Evolutionary conservation across 2,329 filamentous ascomycete species (phyloP), one percentile per base, ranked within the genome.

Genomic region (Falciphora oryzae): DNA sequence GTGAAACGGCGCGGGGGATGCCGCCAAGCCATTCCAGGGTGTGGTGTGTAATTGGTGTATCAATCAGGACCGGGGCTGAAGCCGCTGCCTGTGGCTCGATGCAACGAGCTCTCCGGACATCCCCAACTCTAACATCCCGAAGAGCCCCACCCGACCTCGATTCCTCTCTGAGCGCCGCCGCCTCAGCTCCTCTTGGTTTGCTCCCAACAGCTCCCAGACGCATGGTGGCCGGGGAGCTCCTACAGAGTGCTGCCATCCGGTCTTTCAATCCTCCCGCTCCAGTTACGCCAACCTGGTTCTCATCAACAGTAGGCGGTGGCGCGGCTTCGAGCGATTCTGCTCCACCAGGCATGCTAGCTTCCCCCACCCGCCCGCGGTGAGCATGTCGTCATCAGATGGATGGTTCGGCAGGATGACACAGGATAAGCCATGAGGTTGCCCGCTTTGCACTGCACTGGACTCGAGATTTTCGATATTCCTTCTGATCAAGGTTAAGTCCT

Each of bases 121-220:
- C 62, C 62, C 62, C 62, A 64, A 59, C 29, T 29, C 25, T 56
- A 60, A 11, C 56, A 16, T 56, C 62, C 57, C n/a, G 32, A n/a
- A 44, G 25, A 25, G 22, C 16, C 29, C 44, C 56, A 50, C 31
- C 60, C 38, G 22, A 2, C 18, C 8, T 53, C 44, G 44, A 53
- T 53, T 10, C 22, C 10, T 35, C 13, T 35, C 32, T 35, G 8
- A 2, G 32, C 4, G 7, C 44, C 44, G 8, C 2, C 22, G 3
- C 7, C 44, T 53, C 18, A 25, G 44, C 44, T 8, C 22, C 7
- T 53, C 22, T n/a, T 50, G 7, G 18, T 53, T 53, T 8, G 44
- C 44, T n/a, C 2, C 18, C n/a, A 25, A 22, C 7, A 10, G 18
- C 8, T 35, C 44, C 38, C 16, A 11, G 38, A 13, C 32, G 4